Evolutionary conservation across 805 yeast species (phyloP), one percentile per base, ranked within the genome.

Genomic region (Schizosaccharomyces octosporus): DNA sequence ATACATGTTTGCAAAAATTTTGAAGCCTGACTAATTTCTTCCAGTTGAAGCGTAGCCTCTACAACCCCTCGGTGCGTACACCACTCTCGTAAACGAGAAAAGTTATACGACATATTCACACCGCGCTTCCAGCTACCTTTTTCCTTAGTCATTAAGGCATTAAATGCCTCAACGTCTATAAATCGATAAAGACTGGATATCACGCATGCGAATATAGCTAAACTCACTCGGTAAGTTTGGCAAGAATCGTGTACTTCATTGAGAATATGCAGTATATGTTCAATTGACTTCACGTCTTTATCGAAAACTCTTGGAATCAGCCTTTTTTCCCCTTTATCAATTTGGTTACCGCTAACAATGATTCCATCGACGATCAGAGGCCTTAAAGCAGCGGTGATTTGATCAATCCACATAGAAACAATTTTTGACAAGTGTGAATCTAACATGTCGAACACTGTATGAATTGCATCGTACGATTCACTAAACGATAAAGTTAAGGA

Each of bases 111-210:
- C 73, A 93, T 81, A 73, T 93, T 98, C 66, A 93, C 78, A 59
- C 97, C 97, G 70, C 98, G 84, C 75, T 90, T 93, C 98, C 98
- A 93, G 11, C 95, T 84, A 74, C 90, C 94, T 74, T 83, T 84
- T 72, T 95, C 81, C 75, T 96, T 83, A 95, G 89, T 85, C 60
- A 94, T 81, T 73, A 93, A 76, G 71, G 93, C 97, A 71, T 93
- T 93, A 78, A 93, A 93, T 74, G 97, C 87, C 65, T 82, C 80
- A 19, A 95, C 93, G 72, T 93, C 95, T 63, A 94, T 87, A 71
- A 84, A 84, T 69, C 84, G 81, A 67, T 93, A 76, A 67, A 93
- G 19, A 29, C 36, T 51, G 21, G 19, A 19, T 5, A 51, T 17
- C 17, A 51, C n/a, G 13, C n/a, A 21, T 5, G n/a, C 36, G 21